These are phyloP conservation scores for Fusarium dlaminii DNA, from an alignment of 2,329 filamentous ascomycete genomes.

Conservation along the genomic window DNA sequence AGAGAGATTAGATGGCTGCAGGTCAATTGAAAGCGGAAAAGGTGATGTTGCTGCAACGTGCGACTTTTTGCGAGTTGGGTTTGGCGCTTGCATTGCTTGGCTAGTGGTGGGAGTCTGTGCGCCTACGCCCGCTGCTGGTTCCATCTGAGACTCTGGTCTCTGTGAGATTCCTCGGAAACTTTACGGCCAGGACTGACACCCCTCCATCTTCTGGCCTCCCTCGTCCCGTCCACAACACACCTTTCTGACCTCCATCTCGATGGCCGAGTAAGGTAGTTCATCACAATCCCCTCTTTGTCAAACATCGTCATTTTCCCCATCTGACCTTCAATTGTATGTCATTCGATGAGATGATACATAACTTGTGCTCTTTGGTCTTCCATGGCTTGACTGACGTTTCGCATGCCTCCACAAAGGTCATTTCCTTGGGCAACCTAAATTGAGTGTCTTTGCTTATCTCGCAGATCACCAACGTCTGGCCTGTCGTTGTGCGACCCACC, in stretches of 20 bases:
- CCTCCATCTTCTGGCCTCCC: constrained; percentile 4
- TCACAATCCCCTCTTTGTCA: background rate
- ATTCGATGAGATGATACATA: background rate
- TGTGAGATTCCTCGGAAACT: constrained; percentile 14
- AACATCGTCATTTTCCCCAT: constrained; percentile 5
- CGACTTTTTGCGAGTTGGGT: constrained; percentile 21
- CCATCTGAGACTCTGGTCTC: constrained; percentile 1
- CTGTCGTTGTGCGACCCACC: constrained; percentile 26
- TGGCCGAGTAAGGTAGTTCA: background rate
- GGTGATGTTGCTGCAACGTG: constrained; percentile 27
- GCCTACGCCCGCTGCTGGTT: constrained; percentile 23
- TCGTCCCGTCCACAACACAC: constrained; percentile 19
- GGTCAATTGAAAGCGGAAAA: constrained; percentile 15
- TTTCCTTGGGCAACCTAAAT: background rate
- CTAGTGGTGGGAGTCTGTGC: constrained; percentile 36
- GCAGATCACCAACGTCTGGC: constrained; percentile 23
- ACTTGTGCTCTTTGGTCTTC: background rate
- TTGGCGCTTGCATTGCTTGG: constrained; percentile 12
- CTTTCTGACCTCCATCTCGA: background rate
- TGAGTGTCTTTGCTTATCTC: constrained; percentile 32
- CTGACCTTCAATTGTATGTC: constrained; percentile 9
- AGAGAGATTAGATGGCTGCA: constrained; percentile 29
- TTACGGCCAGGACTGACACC: background rate
- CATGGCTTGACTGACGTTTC: background rate
- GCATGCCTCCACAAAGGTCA: background rate